These are phyloP conservation scores for Trifolium repens DNA, from an alignment of 306 rosid species.

Conservation along the genomic window DNA sequence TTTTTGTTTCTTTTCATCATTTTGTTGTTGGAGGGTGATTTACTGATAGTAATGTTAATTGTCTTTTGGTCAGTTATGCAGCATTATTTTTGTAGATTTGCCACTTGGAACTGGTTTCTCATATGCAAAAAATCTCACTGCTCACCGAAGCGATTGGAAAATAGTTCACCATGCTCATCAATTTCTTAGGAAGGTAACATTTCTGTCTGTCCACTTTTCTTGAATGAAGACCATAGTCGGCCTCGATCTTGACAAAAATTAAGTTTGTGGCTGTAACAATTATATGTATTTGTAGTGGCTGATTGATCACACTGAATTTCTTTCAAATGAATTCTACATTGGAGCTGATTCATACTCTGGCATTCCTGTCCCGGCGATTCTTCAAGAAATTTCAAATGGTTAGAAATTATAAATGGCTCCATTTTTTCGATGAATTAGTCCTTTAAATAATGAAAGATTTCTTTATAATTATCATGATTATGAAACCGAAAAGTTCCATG, in stretches of 20 bases:
- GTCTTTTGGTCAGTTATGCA: conserved; percentile 45
- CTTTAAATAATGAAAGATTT: too few relatives aligned
- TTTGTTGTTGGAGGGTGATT: background rate
- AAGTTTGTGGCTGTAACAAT: background rate
- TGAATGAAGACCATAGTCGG: background rate
- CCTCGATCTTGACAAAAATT: background rate
- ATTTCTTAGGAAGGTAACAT: conserved; percentile 58
- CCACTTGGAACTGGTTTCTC: conserved; percentile 78
- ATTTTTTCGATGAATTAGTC: background rate
- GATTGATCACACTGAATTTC: conserved; percentile 61
- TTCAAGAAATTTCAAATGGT: conserved; percentile 65
- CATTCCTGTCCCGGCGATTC: conserved; percentile 54
- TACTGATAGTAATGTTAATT: background rate
- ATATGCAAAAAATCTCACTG: conserved; percentile 39
- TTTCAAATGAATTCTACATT: conserved; percentile 57
- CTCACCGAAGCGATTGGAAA: conserved; percentile 46
- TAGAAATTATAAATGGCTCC: background rate
- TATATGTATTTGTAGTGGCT: conserved; percentile 65
- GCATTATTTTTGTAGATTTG: conserved; percentile 62
- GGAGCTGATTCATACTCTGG: conserved; percentile 85
- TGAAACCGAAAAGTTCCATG: too few relatives aligned
- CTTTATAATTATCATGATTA: too few relatives aligned
- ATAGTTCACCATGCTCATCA: conserved; percentile 51
- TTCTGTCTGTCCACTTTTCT: background rate
- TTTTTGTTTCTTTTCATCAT: background rate